Evolutionary conservation across 192 early-diverging fungal genomes (phyloP), one percentile per base, ranked within the genome.

Genomic region (Jimgerdemannia lactiflua): DNA sequence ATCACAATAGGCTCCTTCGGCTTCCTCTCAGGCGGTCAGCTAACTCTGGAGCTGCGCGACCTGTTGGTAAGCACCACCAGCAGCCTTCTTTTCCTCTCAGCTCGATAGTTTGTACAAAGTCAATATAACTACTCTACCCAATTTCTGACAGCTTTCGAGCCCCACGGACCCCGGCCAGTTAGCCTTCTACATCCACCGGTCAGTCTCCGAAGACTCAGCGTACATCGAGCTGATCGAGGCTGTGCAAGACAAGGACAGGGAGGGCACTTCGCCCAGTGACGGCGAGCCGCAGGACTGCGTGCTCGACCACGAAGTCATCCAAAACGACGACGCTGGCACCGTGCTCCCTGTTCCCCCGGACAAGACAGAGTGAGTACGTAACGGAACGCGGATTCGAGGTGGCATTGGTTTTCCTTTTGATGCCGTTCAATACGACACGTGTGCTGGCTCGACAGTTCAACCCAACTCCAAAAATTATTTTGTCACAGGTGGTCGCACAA

Each of bases 1-100:
- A 77, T 86, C n/a, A 67, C 65, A 42, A 77, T 86, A 14, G 82
- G 83, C 3, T 73, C 77, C 59, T 89, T 89, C 77, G 87, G 87
- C 6, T 87, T 87, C 73, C 74, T 86, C 11, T 39, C 83, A 3
- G 82, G 84, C 20, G 87, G 82, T 3, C 69, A 76, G 59, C 76
- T 89, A 2, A 79, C 72, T 10, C 70, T 87, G 64, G 42, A 75
- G 40, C 67, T 85, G 18, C 75, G 85, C 29, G 63, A 84, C 65
- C 70, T 81, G 42, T 74, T 81, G 74, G 83, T 71, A 70, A 73
- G 64, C 43, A 7, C 17, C 39, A 17, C 9, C 4, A 14, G 39
- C 39, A 59, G 19, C 3, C 14, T 7, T 20, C 39, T 14, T 39
- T 11, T 42, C 17, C 29, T 29, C 29, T 29, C 29, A 29, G 29